Base-by-base conservation (phyloP, 768 basidiomycete genomes). In the Termitomyces titanicus region DNA sequence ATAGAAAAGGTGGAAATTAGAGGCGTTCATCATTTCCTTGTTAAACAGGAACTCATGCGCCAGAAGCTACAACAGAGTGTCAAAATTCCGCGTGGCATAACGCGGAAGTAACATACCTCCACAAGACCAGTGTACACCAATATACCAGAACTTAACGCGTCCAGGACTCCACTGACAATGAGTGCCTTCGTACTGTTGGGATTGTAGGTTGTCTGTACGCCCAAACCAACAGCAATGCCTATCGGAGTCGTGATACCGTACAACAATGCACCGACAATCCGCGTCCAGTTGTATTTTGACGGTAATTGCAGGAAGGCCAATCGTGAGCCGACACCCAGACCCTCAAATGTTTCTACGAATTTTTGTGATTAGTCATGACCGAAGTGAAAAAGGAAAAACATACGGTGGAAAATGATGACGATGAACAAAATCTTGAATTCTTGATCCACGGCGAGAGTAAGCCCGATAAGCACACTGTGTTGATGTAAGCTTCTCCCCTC, bases 41-140 rank as follows among this genome's bases (percentile, higher is more conserved):
- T 84, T 94, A 73, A 95, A 94, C 38, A 98, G 66, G 72, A 98
- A 97, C 64, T 98, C 95, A 66, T 97, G 95, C 1, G 93, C 95
- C 42, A 98, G 79, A 0, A 97, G 79, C 86, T 89, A 31, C 13
- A 22, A 24, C 5, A 31, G 3, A 13, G 12, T 2, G 46, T 22
- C 29, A 64, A n/a, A n/a, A n/a, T n/a, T n/a, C n/a, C n/a, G n/a
- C n/a, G n/a, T n/a, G 24, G 63, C 29, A 54, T 31, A 29, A 22
- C 15, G 22, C 7, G n/a, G n/a, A 5, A 25, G 6, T 17, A 18
- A 12, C 39, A 27, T 56, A 56, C 58, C 51, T 60, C 58, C n/a
- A 60, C 58, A 25, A 60, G 47, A 7, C 53, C 91, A 0, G 92
- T 94, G 66, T 92, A 94, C 15, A 97, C 72, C 43, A 98, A 70